Evolutionary conservation across 2,329 filamentous ascomycete genomes (phyloP), one percentile per base, ranked within the genome.

Genomic region (Aspergillus alliaceus): DNA sequence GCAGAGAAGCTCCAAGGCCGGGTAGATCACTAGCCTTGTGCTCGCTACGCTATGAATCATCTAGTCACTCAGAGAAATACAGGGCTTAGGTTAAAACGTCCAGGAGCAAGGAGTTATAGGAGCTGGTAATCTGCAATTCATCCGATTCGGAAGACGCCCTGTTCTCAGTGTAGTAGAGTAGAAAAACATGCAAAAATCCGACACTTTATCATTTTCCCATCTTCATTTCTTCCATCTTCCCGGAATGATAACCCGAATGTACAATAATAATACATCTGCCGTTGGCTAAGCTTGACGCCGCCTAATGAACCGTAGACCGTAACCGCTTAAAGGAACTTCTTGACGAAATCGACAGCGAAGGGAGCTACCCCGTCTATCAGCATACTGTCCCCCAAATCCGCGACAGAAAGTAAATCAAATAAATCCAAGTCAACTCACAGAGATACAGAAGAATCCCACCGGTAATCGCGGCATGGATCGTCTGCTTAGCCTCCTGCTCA

Each of bases 391-490:
- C 12, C 22, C 40, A 37, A 39, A 2, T 20, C 6, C 29, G 2
- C 27, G 27, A 18, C 4, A 52, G 7, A 4, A 40, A 7, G 22
- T 11, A 9, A 29, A 46, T 6, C 4, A 42, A 25, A 44, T n/a
- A 46, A 18, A 48, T 2, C 11, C 27, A 22, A 18, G 8, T 35
- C 15, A 40, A 68, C 84, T 61, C 80, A 88, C 85, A 86, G 51
- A 87, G 78, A 74, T 87, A 87, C 50, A 88, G 79, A 27, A 86
- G 72, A 51, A 83, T 70, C 64, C 82, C 84, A 54, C 81, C 79
- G 44, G 78, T 77, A 57, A 82, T 69, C 50, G 82, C 83, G 69
- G 78, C 77, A 69, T 82, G 80, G 65, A 87, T 76, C 44, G 83
- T 83, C 63, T 77, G 73, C 54, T 70, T 71, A 25, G 85, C 84